Percentiles rank a stretch among this genome's conserved stretches.
These are phyloP conservation scores for Fallopia convolvulus DNA, from an alignment of 148 eudicot species.

Conservation along the genomic window DNA sequence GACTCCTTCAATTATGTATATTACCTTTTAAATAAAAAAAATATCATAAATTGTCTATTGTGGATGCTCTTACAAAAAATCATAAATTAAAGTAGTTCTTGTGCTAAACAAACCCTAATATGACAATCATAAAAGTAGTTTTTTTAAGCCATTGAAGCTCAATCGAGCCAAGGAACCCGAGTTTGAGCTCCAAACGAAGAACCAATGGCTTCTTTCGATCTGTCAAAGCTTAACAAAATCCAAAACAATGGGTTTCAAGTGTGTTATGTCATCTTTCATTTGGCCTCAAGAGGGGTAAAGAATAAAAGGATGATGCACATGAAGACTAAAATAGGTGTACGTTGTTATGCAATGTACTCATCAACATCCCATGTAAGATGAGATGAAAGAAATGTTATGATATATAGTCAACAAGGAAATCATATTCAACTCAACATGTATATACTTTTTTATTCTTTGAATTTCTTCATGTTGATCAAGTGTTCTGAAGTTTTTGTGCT, in stretches of 20 bases:
- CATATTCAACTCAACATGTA: not conserved
- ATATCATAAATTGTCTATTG: too few relatives aligned
- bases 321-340: conserved; percentile 4
- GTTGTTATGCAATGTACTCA: not conserved
- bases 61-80: too few relatives aligned
- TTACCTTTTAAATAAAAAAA: too few relatives aligned
- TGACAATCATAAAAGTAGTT: too few relatives aligned
- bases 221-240: not conserved
- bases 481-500: not conserved
- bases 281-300: not conserved
- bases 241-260: not conserved
- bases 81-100: too few relatives aligned
- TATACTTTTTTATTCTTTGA: not conserved
- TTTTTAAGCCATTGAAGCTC: not conserved
- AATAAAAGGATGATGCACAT: not conserved
- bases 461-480: conserved; percentile 5
- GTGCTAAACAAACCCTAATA: too few relatives aligned
- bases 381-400: not conserved
- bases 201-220: not conserved
- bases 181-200: not conserved
- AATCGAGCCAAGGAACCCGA: not conserved
- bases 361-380: not conserved
- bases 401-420: not conserved
- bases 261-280: not conserved
- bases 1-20: too few relatives aligned